Evolutionary conservation across 1,284 basidiomycete species (phyloP).

Genomic region (Marasmius oreades): DNA sequence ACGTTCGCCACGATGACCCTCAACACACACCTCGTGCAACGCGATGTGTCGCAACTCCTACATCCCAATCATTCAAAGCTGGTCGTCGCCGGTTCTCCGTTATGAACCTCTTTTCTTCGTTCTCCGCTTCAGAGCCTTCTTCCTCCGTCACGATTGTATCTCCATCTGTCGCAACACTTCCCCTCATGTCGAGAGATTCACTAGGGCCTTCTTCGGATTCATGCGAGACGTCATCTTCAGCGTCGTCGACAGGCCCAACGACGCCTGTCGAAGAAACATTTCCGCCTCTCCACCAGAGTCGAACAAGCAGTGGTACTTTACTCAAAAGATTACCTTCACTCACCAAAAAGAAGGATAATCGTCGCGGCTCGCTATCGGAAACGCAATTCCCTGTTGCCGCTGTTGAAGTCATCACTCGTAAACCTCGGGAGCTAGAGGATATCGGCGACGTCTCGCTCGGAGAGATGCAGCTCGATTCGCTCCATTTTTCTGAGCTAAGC

Average conservation of each 20-base stretch:
- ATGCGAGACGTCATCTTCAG: constrained; percentile 11
- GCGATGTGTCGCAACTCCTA: constrained; percentile 2
- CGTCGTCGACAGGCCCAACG: constrained; percentile 8
- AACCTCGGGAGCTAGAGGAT: not conserved
- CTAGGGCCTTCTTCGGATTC: constrained; percentile 12
- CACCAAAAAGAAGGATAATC: constrained; percentile 3
- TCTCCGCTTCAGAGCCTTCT: constrained; percentile 1
- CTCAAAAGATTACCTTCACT: constrained; percentile 11
- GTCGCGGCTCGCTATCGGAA: not conserved
- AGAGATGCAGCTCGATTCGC: constrained; percentile 47
- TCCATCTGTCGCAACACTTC: constrained; percentile 4
- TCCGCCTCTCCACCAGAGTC: constrained; percentile 4
- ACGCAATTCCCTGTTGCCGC: not conserved
- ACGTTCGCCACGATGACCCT: not conserved
- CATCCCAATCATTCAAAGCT: constrained; percentile 1
- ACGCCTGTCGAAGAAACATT: constrained; percentile 14
- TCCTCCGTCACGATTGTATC: not conserved
- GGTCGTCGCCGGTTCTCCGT: constrained; percentile 16
- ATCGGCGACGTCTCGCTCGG: constrained; percentile 24
- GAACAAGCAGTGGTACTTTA: constrained; percentile 3
- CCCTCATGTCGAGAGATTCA: constrained; percentile 9
- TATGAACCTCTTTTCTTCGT: constrained; percentile 14
- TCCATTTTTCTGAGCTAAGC: constrained; percentile 49
- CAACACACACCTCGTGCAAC: constrained; percentile 8
- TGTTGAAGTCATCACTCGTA: not conserved